Percentiles rank a stretch among this genome's conserved stretches.
Evolutionary conservation across 2,329 filamentous ascomycete genomes (phyloP).

Genomic region (Gnomoniopsis sp.): DNA sequence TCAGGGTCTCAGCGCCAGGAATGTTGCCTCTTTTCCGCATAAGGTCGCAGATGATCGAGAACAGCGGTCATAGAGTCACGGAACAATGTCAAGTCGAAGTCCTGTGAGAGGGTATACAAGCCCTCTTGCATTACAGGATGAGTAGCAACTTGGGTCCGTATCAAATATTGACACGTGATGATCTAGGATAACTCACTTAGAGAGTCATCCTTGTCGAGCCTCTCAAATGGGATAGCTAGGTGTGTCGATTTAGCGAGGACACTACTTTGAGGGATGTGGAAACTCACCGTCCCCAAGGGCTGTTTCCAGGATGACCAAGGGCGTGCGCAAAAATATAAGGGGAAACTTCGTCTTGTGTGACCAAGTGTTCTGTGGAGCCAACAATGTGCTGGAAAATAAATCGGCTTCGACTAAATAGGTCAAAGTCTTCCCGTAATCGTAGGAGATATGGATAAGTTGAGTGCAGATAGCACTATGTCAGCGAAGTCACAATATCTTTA

Average conservation of each 20-base stretch:
- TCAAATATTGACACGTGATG: background rate
- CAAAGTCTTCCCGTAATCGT: too few species aligned
- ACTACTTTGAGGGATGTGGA: background rate
- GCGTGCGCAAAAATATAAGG: background rate
- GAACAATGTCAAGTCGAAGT: slow-evolving; percentile 64
- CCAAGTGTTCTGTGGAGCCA: background rate
- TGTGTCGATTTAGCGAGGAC: background rate
- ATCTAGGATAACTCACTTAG: slow-evolving; percentile 13
- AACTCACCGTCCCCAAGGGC: slow-evolving; percentile 14
- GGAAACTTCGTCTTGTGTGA: background rate
- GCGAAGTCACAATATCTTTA: too few species aligned
- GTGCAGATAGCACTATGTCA: too few species aligned
- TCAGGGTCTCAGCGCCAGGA: slow-evolving; percentile 50
- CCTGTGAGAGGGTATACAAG: slow-evolving; percentile 57
- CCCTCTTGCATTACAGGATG: slow-evolving; percentile 60
- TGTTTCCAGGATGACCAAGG: background rate
- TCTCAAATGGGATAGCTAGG: slow-evolving; percentile 23
- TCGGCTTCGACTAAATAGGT: too few species aligned
- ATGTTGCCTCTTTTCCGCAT: slow-evolving; percentile 65
- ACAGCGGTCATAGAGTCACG: slow-evolving; percentile 63
- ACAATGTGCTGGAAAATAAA: too few species aligned
- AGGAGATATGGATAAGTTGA: too few species aligned
- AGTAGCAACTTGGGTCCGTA: slow-evolving; percentile 39
- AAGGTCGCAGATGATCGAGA: too few species aligned
- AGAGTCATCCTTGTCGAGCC: slow-evolving; percentile 29